Conservation (phyloP, 176 grass and related monocot genomes). For the Eragrostis curvula region DNA sequence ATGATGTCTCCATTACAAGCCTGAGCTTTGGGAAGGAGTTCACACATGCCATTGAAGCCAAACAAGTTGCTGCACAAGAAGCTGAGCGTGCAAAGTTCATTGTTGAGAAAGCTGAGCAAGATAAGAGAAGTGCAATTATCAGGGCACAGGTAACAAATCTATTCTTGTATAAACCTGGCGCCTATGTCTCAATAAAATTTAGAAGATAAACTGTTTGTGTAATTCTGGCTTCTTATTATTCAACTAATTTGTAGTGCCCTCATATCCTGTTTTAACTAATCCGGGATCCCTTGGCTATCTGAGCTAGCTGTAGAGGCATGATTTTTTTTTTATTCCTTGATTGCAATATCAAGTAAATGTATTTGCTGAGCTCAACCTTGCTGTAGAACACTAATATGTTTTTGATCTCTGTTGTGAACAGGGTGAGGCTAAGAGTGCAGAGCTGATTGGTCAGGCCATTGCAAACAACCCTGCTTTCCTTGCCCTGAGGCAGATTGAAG, state of each 20-base stretch:
- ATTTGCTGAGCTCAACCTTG: not conserved
- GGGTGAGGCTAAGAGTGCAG: constrained; percentile 86
- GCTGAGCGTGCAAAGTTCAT: constrained; percentile 89
- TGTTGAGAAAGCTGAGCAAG: constrained; percentile 95
- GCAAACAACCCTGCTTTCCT: constrained; percentile 84
- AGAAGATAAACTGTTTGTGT: not conserved
- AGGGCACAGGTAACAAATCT: constrained; percentile 65
- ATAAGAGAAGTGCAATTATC: constrained; percentile 85
- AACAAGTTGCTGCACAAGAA: constrained; percentile 91
- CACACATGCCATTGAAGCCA: constrained; percentile 86
- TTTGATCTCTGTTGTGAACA: constrained; percentile 24
- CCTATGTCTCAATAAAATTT: not conserved
- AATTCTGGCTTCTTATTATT: not conserved
- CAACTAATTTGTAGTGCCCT: not conserved
- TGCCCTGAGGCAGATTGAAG: constrained; percentile 79
- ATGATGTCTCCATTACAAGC: constrained; percentile 90
- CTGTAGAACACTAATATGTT: constrained; percentile 7
- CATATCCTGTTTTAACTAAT: not conserved
- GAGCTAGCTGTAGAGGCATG: not conserved
- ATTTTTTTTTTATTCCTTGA: not conserved
- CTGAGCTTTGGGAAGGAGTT: constrained; percentile 94
- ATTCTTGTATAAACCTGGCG: not conserved
- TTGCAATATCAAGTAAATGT: not conserved
- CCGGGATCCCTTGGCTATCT: not conserved
- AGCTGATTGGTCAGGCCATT: constrained; percentile 86